A percentile compares a stretch with the other conserved stretches of the same genome.
Conservation (phyloP, 148 eudicot species). For the Gaultheria prostrata region DNA sequence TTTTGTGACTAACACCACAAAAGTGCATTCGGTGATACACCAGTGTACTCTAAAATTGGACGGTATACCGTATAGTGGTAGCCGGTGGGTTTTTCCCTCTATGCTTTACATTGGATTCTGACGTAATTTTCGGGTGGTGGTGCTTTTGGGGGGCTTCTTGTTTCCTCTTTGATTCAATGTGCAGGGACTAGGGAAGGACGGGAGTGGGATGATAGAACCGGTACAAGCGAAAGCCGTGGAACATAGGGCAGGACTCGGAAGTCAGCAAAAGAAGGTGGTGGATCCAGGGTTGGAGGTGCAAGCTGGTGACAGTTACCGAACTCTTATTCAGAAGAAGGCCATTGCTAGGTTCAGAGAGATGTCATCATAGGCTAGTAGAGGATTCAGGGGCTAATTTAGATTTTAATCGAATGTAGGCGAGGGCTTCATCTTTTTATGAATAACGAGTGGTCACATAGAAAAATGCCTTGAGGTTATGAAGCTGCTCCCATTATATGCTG, state of each 20-base stretch:
- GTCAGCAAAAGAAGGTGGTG: constrained; percentile 66
- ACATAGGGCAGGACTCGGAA: constrained; percentile 83
- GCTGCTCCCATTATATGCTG: neutral
- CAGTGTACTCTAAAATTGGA: neutral
- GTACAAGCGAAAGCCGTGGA: constrained; percentile 84
- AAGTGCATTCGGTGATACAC: neutral
- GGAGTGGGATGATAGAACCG: constrained; percentile 96
- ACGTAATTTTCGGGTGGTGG: constrained; percentile 41
- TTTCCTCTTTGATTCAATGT: constrained; percentile 24
- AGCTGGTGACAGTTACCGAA: constrained; percentile 92
- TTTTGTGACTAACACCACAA: neutral
- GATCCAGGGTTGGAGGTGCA: constrained; percentile 89
- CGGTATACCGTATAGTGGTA: neutral
- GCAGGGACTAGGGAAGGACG: constrained; percentile 96
- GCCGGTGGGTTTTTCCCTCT: constrained; percentile 1
- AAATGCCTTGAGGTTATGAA: neutral
- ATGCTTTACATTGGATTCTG: constrained; percentile 24
- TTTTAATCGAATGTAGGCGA: neutral
- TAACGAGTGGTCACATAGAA: neutral
- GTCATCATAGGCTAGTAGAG: constrained; percentile 30
- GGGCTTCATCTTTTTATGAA: constrained; percentile 1
- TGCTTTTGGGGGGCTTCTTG: constrained; percentile 20
- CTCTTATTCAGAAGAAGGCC: constrained; percentile 92
- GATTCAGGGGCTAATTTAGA: neutral
- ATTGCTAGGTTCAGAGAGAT: constrained; percentile 85